A percentile compares a stretch with the other conserved stretches of the same genome.
Evolutionary conservation across 257 asterid species (phyloP).

Genomic region (Leonotis leonurus): DNA sequence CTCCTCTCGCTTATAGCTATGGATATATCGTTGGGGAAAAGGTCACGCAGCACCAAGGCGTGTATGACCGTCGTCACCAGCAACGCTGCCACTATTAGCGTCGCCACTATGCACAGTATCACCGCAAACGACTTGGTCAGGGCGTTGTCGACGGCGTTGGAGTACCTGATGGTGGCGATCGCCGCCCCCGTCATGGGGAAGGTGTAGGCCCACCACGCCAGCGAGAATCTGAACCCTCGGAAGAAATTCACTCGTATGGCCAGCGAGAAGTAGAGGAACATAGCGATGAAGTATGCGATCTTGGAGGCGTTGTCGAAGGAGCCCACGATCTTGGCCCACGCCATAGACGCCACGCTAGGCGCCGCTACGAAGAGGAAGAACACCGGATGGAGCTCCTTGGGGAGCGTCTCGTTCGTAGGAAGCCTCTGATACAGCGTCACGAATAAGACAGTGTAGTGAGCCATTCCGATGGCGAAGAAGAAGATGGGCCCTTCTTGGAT

Average conservation of each 20-base stretch:
- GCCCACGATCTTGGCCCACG: conserved; percentile 87
- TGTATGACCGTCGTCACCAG: conserved; percentile 57
- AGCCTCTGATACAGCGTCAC: conserved; percentile 91
- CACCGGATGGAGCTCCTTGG: conserved; percentile 88
- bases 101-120: conserved; percentile 41
- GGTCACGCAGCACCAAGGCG: conserved; percentile 50
- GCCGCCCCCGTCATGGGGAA: conserved; percentile 92
- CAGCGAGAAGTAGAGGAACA: conserved; percentile 89
- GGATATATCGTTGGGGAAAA: conserved; percentile 74
- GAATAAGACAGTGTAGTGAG: conserved; percentile 74
- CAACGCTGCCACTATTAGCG: conserved; percentile 49
- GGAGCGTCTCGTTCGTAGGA: conserved; percentile 86
- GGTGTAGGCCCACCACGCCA: conserved; percentile 97
- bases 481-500: conserved; percentile 82
- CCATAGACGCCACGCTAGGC: conserved; percentile 93
- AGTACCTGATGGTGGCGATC: conserved; percentile 63
- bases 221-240: conserved; percentile 77
- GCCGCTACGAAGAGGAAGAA: conserved; percentile 92
- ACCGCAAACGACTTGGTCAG: conserved; percentile 39
- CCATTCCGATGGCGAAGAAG: conserved; percentile 85
- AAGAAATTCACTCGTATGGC: conserved; percentile 81
- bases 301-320: conserved; percentile 64
- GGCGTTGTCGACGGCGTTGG: conserved; percentile 36
- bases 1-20: conserved; percentile 62
- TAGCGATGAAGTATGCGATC: conserved; percentile 67